Evolutionary conservation across 140 eudicot species (phyloP).

Genomic region (Flaveria floridana): DNA sequence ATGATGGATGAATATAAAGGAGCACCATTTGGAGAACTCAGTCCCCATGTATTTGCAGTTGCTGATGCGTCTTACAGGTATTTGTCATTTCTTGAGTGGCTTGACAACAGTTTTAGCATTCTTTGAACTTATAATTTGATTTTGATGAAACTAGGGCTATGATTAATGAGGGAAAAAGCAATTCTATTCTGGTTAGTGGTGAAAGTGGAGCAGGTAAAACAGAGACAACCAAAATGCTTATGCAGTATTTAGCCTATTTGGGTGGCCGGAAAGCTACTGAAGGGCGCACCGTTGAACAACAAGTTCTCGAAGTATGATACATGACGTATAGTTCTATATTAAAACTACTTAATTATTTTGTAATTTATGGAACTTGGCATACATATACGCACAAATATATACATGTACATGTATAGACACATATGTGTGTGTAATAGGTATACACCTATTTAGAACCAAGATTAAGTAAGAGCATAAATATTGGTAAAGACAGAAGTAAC

Average conservation of each 20-base stretch:
- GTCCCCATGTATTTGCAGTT: conserved; percentile 99
- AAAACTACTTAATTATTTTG: conserved; percentile 28
- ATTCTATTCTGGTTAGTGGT: conserved; percentile 95
- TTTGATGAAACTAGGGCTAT: conserved; percentile 71
- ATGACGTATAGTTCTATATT: conserved; percentile 42
- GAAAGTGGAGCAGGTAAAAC: conserved; percentile 99
- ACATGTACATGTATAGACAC: not conserved
- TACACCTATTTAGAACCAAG: not conserved
- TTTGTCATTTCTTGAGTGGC: conserved; percentile 10
- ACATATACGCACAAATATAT: not conserved
- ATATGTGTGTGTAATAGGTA: not conserved
- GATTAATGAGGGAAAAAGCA: conserved; percentile 86
- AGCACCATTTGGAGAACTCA: conserved; percentile 89
- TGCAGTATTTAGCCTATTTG: conserved; percentile 91
- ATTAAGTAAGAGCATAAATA: not conserved
- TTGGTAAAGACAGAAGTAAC: not conserved
- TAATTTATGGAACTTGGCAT: conserved; percentile 19
- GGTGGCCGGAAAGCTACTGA: conserved; percentile 96
- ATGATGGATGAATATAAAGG: conserved; percentile 99
- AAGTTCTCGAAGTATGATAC: conserved; percentile 95
- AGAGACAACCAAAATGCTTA: conserved; percentile 99
- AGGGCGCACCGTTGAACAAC: conserved; percentile 99
- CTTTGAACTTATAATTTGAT: not conserved
- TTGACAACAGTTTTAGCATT: not conserved
- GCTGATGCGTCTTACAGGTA: conserved; percentile 98